These are phyloP conservation scores for Triticum monococcum DNA, from an alignment of 176 grass and related monocot genomes.

Conservation along the genomic window DNA sequence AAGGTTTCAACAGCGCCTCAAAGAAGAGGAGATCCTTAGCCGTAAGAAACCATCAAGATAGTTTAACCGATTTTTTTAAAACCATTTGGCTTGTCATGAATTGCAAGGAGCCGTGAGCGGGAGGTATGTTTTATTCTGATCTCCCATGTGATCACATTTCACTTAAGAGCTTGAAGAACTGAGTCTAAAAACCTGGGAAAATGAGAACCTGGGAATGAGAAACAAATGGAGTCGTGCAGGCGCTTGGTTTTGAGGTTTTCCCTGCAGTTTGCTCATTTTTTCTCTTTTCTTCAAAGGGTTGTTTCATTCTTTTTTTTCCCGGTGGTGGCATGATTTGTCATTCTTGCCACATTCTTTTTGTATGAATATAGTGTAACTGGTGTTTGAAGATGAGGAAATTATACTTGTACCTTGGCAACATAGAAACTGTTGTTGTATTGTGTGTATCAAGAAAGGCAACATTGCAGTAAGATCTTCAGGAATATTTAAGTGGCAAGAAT, in stretches of 20 bases:
- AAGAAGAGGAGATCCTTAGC: constrained; percentile 95
- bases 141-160: background rate
- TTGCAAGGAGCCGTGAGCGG: background rate
- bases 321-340: constrained; percentile 26
- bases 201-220: background rate
- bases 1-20: constrained; percentile 91
- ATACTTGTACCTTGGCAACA: constrained; percentile 7
- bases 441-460: constrained; percentile 22
- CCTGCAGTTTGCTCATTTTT: background rate
- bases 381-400: constrained; percentile 33
- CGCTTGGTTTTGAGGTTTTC: constrained; percentile 31
- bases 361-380: constrained; percentile 33
- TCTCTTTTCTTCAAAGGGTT: constrained; percentile 19
- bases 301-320: constrained; percentile 17
- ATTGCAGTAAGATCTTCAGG: background rate
- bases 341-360: constrained; percentile 34
- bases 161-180: background rate
- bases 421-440: constrained; percentile 43
- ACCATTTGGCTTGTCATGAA: background rate
- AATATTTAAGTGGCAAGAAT: background rate
- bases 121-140: background rate
- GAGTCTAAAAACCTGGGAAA: background rate
- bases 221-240: background rate
- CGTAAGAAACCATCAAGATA: constrained; percentile 75
- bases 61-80: background rate